Evolutionary conservation across 345 rosid genomes (phyloP), one percentile per base, ranked within the genome.

Genomic region (Eucalyptus polybractea): DNA sequence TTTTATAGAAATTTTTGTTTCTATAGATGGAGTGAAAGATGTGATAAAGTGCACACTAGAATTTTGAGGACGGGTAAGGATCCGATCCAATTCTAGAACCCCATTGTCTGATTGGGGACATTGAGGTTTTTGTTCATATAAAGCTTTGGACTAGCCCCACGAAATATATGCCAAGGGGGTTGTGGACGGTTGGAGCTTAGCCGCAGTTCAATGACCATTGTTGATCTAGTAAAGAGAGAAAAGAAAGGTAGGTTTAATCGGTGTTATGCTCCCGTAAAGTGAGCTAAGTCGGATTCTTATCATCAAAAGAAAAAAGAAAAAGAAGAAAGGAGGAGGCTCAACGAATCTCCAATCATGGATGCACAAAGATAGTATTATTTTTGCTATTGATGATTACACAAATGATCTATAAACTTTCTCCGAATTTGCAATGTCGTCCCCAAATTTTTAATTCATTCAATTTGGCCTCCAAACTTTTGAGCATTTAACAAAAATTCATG

Each of bases 141-240:
- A 3, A 53, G 33, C 25, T 72, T 37, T 19, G 83, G 83, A 72
- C 7, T 10, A 7, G 3, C 27, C 45, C 14, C 5, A 0, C 2
- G 4, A 1, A 13, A 4, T 2, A 72, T 13, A 19, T 19, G 45
- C 13, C 27, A 10, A 14, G 3, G 8, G 13, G 27, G 45, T 0
- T 10, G 0, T 37, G 45, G 83, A 6, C 3, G 15, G 45, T 8
- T 5, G 5, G 5, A 72, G 27, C 83, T 76, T 13, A 37, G 12
- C 14, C 2, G 4, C 1, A 4, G 1, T n/a, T n/a, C 3, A 1
- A 0, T 1, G 4, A 25, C 27, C 83, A 37, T 76, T 0, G 5
- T 76, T 37, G 27, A 37, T 21, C 27, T 12, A 2, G 14, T 21
- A 10, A 14, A 72, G 83, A 72, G 45, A 37, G 45, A 72, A 10